phyloP scores from a whole-genome alignment of 176 grass and related monocot genomes.

The Bolboschoenus planiculmis region DNA sequence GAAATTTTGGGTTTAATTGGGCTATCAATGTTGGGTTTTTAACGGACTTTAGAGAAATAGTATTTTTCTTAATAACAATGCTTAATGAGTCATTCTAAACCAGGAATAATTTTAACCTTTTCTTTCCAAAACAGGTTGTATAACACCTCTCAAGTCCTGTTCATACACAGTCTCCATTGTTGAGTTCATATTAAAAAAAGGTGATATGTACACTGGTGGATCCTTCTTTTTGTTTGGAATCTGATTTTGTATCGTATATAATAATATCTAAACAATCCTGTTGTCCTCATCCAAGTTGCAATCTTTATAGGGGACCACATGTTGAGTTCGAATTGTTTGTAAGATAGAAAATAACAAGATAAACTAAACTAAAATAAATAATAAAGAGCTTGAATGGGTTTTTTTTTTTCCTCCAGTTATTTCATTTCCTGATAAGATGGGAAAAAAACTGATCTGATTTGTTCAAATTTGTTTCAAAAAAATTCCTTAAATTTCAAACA shows the following conservation, averaged over 20 bases:
- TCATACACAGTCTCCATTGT: not conserved
- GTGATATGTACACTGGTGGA: not conserved
- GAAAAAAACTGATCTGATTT: too few relatives aligned
- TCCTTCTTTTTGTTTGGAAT: constrained; percentile 12
- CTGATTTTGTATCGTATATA: not conserved
- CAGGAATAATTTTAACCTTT: too few relatives aligned
- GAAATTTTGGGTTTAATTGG: not conserved
- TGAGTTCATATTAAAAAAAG: not conserved
- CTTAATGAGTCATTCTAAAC: not conserved
- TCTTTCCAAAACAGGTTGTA: not conserved
- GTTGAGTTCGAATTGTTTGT: not conserved
- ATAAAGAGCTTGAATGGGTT: not conserved
- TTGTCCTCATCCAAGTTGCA: not conserved
- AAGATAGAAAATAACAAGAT: not conserved
- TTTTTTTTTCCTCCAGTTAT: too few relatives aligned
- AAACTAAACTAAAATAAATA: not conserved
- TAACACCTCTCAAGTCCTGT: not conserved
- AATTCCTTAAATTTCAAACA: too few relatives aligned
- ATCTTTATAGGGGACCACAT: not conserved
- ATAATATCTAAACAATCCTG: not conserved
- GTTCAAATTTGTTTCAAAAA: too few relatives aligned
- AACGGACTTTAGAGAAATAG: not conserved
- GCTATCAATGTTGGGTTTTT: not conserved
- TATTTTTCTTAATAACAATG: too few relatives aligned
- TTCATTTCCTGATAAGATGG: too few relatives aligned